Evolutionary conservation across 176 grass and related monocot genomes (phyloP).

Genomic region (Canna indica): DNA sequence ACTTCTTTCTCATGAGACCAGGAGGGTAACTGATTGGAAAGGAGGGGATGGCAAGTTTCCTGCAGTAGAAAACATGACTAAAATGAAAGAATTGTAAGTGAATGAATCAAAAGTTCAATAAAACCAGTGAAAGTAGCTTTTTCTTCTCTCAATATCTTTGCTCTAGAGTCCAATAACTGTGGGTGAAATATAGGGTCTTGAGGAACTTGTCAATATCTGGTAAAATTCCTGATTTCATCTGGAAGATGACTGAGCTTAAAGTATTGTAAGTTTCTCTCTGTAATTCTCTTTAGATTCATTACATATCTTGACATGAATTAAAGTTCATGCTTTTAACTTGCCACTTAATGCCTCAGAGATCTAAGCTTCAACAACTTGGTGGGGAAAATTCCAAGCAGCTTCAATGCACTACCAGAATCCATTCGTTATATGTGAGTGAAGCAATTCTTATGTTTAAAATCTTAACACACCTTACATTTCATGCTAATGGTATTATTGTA

Average conservation of each 20-base stretch:
- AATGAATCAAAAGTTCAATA: not conserved
- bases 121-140: not conserved
- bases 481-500: not conserved
- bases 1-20: not conserved
- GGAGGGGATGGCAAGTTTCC: conserved; percentile 15
- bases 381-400: conserved; percentile 9
- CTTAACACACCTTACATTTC: not conserved
- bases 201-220: conserved; percentile 24
- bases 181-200: conserved; percentile 1
- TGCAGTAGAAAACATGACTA: not conserved
- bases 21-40: conserved; percentile 16
- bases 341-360: conserved; percentile 7
- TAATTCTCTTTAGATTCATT: not conserved
- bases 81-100: conserved; percentile 4
- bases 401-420: not conserved
- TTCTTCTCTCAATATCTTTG: not conserved
- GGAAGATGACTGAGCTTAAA: not conserved
- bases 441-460: not conserved
- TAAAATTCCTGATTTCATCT: conserved; percentile 10
- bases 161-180: not conserved
- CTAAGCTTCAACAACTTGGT: conserved; percentile 15
- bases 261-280: not conserved
- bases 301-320: not conserved
- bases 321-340: not conserved
- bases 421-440: not conserved